Evolutionary conservation across 768 basidiomycete genomes (phyloP), one percentile per base, ranked within the genome.

Genomic region (Hemileccinum rubropunctum): DNA sequence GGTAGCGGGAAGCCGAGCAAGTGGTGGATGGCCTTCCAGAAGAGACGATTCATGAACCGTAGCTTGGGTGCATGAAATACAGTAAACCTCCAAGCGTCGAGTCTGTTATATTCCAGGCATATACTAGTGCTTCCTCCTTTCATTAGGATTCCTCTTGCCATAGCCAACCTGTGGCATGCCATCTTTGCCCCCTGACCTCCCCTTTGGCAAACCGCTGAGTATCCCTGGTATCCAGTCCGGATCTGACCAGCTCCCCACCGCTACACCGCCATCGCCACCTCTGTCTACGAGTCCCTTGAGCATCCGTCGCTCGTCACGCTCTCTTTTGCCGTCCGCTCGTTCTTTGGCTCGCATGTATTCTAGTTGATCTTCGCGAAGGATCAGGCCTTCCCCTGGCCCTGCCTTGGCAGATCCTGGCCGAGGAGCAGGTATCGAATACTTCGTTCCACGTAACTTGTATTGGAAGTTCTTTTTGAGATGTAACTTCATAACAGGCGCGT

Each of bases 21-120:
- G 71, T 99, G 97, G 97, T 99, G 97, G 97, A 95, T 98, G 92
- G 89, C 91, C 18, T 99, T 98, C 83, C 93, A 95, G 71, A 98
- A 97, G 81, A 81, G 95, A 65, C 82, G 91, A 21, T 93, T 93
- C 81, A 93, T 93, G 91, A 91, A 91, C 73, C 84, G 91, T 65
- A 91, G 89, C 68, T 68, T 92, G 66, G 85, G 83, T 51, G 78
- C 80, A 63, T 88, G 76, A 71, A 55, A 42, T 34, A 4, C 21
- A 32, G 17, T 21, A 21, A 42, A 45, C 12, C 9, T 14, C 37
- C 6, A 30, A 30, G 36, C 32, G 34, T 45, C 37, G 45, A 54
- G 35, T 38, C 33, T 17, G 43, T n/a, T 55, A 51, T 53, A 63
- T 50, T 52, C 38, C 62, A 51, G 36, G 34, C 46, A 38, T 59